Base-by-base conservation (phyloP, 2,329 filamentous ascomycete species). In the Akanthomyces dipterigenus region DNA sequence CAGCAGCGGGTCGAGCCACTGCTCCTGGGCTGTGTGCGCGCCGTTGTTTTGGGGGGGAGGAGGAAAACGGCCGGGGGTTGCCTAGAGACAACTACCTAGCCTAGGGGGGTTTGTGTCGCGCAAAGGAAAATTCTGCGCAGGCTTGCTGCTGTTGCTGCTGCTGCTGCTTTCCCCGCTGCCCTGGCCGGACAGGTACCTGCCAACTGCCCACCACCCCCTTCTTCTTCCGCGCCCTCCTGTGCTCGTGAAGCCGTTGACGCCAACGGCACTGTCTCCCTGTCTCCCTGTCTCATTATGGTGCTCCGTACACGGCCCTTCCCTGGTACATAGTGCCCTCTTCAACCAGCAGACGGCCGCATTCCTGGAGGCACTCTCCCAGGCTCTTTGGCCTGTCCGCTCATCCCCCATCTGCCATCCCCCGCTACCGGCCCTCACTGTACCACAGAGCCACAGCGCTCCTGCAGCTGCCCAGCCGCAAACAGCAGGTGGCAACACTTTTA, bases 391-490 rank as follows among this genome's bases (percentile, higher is more conserved):
- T 38, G 43, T 31, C 16, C 16, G 16, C n/a, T 31, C 9, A 3
- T 16, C 20, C 18, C 3, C 49, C 31, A 22, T 31, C 48, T 28
- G 7, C 22, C 4, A 16, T n/a, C n/a, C 48, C 12, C 48, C 51
- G 51, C 51, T 54, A 54, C 51, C 51, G 51, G 51, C 36, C 14
- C 18, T 42, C 24, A 43, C 53, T 45, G 53, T 55, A 45, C 31
- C 40, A 55, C 53, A 45, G 40, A 45, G 28, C 53, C 26, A 18
- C 24, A 16, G 53, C 38, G 53, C n/a, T 31, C 40, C 53, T 55
- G 53, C 53, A 46, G 38, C 53, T 43, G 42, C 26, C 53, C 53
- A 45, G 53, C 53, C 40, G 53, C 53, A 55, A 55, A 55, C 53
- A 55, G 53, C 53, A 55, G 53, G 53, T 55, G 53, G 53, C 53